Evolutionary conservation across 257 asterid species (phyloP).

Genomic region (Petunia secreta): DNA sequence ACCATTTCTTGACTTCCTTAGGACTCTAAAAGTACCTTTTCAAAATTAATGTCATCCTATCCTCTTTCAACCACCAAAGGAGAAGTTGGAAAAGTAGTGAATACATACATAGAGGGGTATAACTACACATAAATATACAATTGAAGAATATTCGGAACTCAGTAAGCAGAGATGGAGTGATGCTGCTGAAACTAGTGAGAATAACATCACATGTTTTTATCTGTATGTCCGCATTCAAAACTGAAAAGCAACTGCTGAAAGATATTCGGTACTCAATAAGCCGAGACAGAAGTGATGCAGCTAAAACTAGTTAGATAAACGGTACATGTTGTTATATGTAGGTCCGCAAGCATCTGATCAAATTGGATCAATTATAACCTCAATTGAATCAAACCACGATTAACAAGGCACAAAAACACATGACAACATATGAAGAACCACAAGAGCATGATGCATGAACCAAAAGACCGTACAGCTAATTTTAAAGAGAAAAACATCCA

Average conservation of each 20-base stretch:
- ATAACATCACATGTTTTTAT: background rate
- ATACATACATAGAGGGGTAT: background rate
- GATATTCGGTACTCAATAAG: no score
- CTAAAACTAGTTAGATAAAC: no score
- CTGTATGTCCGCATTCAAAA: background rate
- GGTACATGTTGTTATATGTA: no score
- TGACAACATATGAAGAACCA: background rate
- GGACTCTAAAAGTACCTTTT: background rate
- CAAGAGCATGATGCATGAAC: background rate
- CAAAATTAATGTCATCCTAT: background rate
- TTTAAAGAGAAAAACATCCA: background rate
- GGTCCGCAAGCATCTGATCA: background rate
- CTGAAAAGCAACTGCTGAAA: background rate
- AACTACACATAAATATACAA: background rate
- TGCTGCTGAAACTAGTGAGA: background rate
- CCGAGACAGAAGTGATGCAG: no score
- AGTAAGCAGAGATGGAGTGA: background rate
- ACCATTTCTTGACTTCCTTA: constrained; percentile 14
- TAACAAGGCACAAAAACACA: background rate
- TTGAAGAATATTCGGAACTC: background rate
- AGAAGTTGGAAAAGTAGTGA: background rate
- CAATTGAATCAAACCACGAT: background rate
- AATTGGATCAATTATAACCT: background rate
- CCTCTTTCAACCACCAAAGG: background rate
- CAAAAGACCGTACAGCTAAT: background rate